These are phyloP conservation scores for Chaetoscypha palmicola DNA, from an alignment of 2,329 filamentous ascomycete genomes.

Conservation along the genomic window DNA sequence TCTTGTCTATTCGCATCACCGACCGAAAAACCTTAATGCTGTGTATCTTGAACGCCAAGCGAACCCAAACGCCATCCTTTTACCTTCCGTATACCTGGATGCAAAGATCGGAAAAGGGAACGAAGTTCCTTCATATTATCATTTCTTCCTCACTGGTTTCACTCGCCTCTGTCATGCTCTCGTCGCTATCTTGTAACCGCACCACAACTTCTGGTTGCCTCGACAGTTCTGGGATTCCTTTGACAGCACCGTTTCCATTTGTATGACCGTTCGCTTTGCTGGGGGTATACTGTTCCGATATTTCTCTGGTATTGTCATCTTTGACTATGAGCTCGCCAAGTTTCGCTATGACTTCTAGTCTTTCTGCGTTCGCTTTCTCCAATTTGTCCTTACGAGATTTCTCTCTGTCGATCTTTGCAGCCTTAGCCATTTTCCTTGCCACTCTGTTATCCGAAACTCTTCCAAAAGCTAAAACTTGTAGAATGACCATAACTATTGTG, in stretches of 20 bases:
- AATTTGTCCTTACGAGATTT: slow-evolving; percentile 5
- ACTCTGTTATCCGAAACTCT: slow-evolving; percentile 26
- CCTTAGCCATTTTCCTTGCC: slow-evolving; percentile 18
- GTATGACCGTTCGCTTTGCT: background rate
- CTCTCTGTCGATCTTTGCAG: slow-evolving; percentile 16
- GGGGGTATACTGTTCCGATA: background rate
- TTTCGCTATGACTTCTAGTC: background rate
- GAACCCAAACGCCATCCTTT: background rate
- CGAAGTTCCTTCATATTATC: slow-evolving; percentile 13
- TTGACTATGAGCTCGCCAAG: background rate
- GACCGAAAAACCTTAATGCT: background rate
- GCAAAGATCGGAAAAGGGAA: slow-evolving; percentile 2
- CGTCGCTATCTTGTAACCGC: slow-evolving; percentile 12
- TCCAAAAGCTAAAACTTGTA: slow-evolving; percentile 32
- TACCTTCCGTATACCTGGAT: slow-evolving; percentile 2
- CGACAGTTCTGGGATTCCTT: background rate
- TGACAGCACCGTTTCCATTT: background rate
- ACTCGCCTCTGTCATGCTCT: slow-evolving; percentile 19
- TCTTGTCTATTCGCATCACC: slow-evolving; percentile 3
- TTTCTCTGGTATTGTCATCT: background rate
- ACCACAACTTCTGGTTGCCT: background rate
- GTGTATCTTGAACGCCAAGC: slow-evolving; percentile 4
- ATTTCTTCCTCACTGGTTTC: slow-evolving; percentile 25
- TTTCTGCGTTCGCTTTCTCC: background rate
- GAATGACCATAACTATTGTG: slow-evolving; percentile 33